Base-by-base conservation (phyloP, 2,329 filamentous ascomycete genomes). In the Ramularia collo-cygni region DNA sequence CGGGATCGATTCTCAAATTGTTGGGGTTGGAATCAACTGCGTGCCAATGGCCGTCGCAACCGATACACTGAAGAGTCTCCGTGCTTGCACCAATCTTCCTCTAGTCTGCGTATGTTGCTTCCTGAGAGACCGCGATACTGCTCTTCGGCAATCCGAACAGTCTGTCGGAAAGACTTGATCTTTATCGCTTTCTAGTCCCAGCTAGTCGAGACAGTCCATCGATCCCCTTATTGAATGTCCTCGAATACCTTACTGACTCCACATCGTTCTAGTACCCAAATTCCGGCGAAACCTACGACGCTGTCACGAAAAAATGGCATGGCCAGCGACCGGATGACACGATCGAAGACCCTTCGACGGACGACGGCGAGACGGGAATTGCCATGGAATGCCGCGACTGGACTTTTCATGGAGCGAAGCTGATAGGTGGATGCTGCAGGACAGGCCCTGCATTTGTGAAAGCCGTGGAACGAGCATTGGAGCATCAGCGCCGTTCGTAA, bases 371-470 rank as follows among this genome's bases (percentile, higher is more conserved):
- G 26, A 33, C 44, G 19, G 30, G 21, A 24, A 10, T 24, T 6
- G 21, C 44, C 10, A 35, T 30, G 14, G 46, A 45, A 18, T 29
- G 43, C 18, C 28, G 44, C 9, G 28, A 9, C 14, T 47, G 41
- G 54, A 63, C 33, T 65, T 61, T 57, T 51, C 54, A 38, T 18
- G 66, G 68, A 1, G 69, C 65, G 8, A 57, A 56, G 38, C 40
- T 70, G 31, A 61, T 72, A 35, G 69, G 69, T 8, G 69, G 69
- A 1, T 72, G 69, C 48, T 72, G 69, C 55, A 57, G 68, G 38
- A 70, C 64, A 10, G 63, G 61, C 4, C 67, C 67, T 27, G 37
- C 37, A 14, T 52, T 47, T 28, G 38, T 50, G 17, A 37, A 40
- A 18, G 45, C 47, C 35, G 26, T 48, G 8, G 40, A 36, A 12